Evolutionary conservation across 768 basidiomycete genomes (phyloP).

Genomic region (Russula virescens): DNA sequence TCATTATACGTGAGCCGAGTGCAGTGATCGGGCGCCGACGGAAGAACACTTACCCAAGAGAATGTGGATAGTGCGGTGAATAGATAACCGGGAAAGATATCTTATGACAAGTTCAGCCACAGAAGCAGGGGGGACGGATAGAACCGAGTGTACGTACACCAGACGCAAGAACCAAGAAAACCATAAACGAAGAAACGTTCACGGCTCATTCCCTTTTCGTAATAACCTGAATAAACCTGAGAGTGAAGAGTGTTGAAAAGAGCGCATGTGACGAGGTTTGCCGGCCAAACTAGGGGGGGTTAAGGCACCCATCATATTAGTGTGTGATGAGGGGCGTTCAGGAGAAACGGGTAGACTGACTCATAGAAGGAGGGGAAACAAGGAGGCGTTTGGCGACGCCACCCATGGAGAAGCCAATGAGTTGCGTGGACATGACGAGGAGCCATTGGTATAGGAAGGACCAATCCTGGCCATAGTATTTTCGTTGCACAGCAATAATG

Average conservation of each 20-base stretch:
- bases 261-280: conserved; percentile 68
- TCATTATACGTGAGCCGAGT: not conserved
- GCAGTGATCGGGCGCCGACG: not conserved
- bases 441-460: conserved; percentile 65
- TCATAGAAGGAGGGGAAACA: conserved; percentile 52
- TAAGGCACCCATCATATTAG: not conserved
- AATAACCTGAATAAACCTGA: conserved; percentile 57
- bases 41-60: conserved; percentile 21
- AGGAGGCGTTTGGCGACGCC: conserved; percentile 72
- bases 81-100: conserved; percentile 25
- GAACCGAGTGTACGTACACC: conserved; percentile 34
- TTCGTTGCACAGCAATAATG: conserved; percentile 65
- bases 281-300: conserved; percentile 54
- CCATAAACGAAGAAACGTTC: conserved; percentile 72
- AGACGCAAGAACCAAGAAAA: conserved; percentile 46
- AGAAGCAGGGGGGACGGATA: not conserved
- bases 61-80: conserved; percentile 25
- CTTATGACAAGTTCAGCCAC: conserved; percentile 27
- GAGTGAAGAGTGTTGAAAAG: conserved; percentile 75
- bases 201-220: conserved; percentile 58
- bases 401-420: conserved; percentile 81
- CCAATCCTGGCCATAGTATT: conserved; percentile 52
- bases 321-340: not conserved
- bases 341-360: conserved; percentile 23
- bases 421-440: conserved; percentile 66